Evolutionary conservation across 2,329 filamentous ascomycete species (phyloP).

Genomic region (Epichloe sp.): DNA sequence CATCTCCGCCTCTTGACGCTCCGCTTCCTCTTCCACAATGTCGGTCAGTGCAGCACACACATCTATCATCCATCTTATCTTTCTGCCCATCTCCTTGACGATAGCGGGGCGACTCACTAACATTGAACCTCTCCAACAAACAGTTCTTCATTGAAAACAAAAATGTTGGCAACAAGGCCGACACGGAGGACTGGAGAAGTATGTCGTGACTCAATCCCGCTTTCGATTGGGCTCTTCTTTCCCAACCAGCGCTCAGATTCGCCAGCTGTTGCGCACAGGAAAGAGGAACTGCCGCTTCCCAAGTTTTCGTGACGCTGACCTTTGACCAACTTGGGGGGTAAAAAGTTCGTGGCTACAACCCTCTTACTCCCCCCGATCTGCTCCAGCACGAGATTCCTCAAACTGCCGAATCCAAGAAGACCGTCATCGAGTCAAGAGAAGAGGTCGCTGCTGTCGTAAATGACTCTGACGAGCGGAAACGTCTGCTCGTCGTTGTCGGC

Average conservation of each 20-base stretch:
- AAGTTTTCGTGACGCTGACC: background rate
- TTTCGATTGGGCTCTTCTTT: background rate
- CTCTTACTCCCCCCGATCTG: constrained; percentile 81
- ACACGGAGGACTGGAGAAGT: constrained; percentile 77
- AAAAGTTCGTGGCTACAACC: constrained; percentile 77
- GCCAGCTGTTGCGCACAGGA: background rate
- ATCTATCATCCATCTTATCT: background rate
- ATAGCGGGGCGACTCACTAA: constrained; percentile 16
- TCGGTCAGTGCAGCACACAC: constrained; percentile 3
- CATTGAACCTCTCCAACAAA: constrained; percentile 7
- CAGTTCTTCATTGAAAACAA: constrained; percentile 66
- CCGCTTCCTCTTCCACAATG: constrained; percentile 1
- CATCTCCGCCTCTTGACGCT: background rate
- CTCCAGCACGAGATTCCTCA: constrained; percentile 83
- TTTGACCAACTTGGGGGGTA: background rate
- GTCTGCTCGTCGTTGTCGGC: constrained; percentile 83
- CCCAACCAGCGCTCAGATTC: background rate
- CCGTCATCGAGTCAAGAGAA: constrained; percentile 57
- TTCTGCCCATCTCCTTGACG: background rate
- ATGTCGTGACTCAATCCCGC: constrained; percentile 18
- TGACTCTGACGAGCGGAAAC: constrained; percentile 63
- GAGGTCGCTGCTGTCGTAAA: constrained; percentile 64
- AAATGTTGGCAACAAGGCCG: constrained; percentile 60
- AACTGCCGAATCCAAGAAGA: constrained; percentile 43
- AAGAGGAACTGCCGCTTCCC: background rate